Evolutionary conservation across 768 basidiomycete genomes (phyloP).

Genomic region (Naematelia encephala): DNA sequence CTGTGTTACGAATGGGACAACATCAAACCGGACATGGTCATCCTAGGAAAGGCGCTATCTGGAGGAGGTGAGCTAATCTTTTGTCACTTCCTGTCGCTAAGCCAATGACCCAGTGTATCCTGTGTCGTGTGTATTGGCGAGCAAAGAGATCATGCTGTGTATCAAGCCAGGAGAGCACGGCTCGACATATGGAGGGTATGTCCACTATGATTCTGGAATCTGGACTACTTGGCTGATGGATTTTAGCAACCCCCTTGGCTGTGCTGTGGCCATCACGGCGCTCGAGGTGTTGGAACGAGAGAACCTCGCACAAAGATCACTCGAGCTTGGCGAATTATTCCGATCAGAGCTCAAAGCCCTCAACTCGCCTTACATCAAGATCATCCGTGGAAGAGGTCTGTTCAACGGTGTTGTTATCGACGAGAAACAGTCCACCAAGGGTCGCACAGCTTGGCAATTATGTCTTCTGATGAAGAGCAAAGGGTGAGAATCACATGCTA

Average conservation of each 20-base stretch:
- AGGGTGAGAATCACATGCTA: conserved; percentile 52
- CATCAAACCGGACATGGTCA: conserved; percentile 83
- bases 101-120: conserved; percentile 69
- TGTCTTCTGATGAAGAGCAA: conserved; percentile 87
- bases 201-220: conserved; percentile 10
- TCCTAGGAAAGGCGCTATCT: conserved; percentile 93
- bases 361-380: conserved; percentile 62
- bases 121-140: conserved; percentile 88
- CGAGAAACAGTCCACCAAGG: conserved; percentile 69
- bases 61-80: conserved; percentile 68
- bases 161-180: conserved; percentile 95
- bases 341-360: conserved; percentile 55
- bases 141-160: conserved; percentile 87
- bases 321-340: conserved; percentile 75
- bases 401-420: conserved; percentile 93
- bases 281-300: conserved; percentile 88
- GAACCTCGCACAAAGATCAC: conserved; percentile 74
- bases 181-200: conserved; percentile 89
- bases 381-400: conserved; percentile 80
- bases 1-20: conserved; percentile 82
- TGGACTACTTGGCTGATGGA: not conserved
- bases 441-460: conserved; percentile 90
- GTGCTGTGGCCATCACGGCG: conserved; percentile 92
- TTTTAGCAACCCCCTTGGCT: conserved; percentile 82
- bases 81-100: not conserved